Conservation (phyloP, 139 green algal species). For the Chlorella sp. region DNA sequence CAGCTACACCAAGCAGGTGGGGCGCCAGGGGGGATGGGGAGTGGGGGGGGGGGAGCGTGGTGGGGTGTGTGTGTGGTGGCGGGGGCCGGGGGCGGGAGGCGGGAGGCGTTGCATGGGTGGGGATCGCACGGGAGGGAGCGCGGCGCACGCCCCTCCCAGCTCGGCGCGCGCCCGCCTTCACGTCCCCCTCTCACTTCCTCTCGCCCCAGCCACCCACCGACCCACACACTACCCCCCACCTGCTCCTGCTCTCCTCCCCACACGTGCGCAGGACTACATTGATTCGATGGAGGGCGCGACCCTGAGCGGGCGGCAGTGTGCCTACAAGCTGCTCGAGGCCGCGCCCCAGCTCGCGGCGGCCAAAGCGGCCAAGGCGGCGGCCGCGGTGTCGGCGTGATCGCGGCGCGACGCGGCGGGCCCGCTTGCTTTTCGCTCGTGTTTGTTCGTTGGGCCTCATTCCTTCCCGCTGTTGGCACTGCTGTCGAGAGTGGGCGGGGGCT, state of each 20-base stretch:
- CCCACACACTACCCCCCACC: not conserved
- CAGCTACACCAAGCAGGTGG: conserved; percentile 90
- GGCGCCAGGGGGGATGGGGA: not conserved
- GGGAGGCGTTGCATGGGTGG: too few relatives aligned
- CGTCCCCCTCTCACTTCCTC: not conserved
- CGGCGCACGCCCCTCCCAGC: too few relatives aligned
- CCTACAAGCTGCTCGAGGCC: conserved; percentile 56
- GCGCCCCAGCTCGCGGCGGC: conserved; percentile 30
- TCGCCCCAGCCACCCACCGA: not conserved
- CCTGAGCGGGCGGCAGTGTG: conserved; percentile 75
- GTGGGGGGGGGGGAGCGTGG: not conserved
- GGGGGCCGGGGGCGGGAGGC: too few relatives aligned
- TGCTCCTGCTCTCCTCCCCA: not conserved
- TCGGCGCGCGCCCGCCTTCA: too few relatives aligned
- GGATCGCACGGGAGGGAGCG: too few relatives aligned
- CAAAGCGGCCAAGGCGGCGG: not conserved
- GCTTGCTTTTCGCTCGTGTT: too few relatives aligned
- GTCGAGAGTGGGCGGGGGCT: not conserved
- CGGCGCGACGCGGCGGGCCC: too few relatives aligned
- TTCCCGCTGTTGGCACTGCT: not conserved
- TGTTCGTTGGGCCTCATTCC: not conserved
- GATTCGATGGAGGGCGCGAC: conserved; percentile 99
- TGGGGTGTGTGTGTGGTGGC: too few relatives aligned
- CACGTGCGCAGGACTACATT: too few relatives aligned
- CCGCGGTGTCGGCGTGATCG: not conserved